Conservation (phyloP, 352 stramenopile genomes). For the Globisporangium takayamanum region DNA sequence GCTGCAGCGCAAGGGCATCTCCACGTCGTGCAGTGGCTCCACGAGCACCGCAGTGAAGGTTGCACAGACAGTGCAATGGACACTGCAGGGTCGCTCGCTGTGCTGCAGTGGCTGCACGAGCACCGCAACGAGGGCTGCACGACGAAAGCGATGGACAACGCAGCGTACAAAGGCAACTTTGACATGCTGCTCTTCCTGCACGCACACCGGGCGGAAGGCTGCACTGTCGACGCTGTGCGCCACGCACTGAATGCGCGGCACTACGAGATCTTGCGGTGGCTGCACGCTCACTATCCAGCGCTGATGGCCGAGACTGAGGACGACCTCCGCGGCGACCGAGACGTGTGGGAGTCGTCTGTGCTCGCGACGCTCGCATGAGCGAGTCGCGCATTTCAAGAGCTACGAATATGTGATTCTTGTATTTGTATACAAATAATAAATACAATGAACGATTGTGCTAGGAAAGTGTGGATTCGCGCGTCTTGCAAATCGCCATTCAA, state of each 20-base stretch:
- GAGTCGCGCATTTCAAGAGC: background rate
- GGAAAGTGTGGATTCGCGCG: background rate
- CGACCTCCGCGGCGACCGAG: background rate
- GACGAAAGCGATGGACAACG: constrained; percentile 22
- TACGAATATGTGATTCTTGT: background rate
- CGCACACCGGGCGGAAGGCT: constrained; percentile 8
- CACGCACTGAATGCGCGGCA: constrained; percentile 10
- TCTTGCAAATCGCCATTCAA: background rate
- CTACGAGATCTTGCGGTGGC: constrained; percentile 12
- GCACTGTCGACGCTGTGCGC: constrained; percentile 2
- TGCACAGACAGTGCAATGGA: constrained; percentile 21
- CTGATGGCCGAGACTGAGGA: background rate
- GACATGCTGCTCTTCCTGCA: constrained; percentile 22
- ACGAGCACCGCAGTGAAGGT: constrained; percentile 14
- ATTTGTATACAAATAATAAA: background rate
- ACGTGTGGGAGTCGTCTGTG: constrained; percentile 1
- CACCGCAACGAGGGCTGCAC: constrained; percentile 16
- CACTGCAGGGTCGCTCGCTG: constrained; percentile 7
- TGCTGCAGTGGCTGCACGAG: constrained; percentile 15
- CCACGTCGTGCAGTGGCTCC: constrained; percentile 20
- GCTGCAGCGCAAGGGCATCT: constrained; percentile 15
- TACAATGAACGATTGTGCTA: background rate
- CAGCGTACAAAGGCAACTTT: constrained; percentile 17
- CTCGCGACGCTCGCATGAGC: background rate
- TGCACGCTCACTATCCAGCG: constrained; percentile 3